phyloP scores from a whole-genome alignment of 169 alveolate species.

The Plasmodium knowlesi region DNA sequence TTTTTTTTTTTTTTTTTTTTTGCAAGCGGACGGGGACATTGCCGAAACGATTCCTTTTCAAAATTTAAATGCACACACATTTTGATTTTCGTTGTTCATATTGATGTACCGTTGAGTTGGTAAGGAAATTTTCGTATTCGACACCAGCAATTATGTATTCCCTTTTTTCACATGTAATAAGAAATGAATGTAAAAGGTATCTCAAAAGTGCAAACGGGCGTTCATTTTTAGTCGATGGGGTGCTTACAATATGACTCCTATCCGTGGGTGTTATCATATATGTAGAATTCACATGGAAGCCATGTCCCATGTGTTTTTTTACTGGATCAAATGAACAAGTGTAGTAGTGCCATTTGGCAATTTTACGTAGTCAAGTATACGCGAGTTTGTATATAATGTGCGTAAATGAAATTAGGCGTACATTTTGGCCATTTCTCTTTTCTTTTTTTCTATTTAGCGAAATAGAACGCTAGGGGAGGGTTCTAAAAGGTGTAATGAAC shows the following conservation, averaged over 20 bases:
- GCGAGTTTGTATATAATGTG: neutral
- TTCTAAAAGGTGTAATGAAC: neutral
- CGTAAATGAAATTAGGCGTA: neutral
- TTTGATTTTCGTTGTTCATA: neutral
- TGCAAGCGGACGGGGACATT: neutral
- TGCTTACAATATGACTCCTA: neutral
- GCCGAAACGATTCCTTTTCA: neutral
- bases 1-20: no score
- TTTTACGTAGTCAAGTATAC: neutral
- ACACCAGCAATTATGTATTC: neutral
- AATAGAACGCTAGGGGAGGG: neutral
- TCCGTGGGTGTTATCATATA: neutral
- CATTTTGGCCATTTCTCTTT: neutral
- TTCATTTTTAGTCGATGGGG: neutral
- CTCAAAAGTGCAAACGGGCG: neutral
- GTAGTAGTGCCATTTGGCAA: neutral
- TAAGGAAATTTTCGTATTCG: neutral
- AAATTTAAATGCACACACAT: neutral
- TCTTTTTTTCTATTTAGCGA: neutral
- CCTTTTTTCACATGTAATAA: neutral
- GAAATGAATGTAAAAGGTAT: neutral
- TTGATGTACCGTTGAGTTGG: neutral
- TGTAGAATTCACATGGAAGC: neutral
- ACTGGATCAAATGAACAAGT: neutral
- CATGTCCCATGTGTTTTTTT: neutral